Evolutionary conservation across 1,139 yeast genomes (phyloP), one percentile per base, ranked within the genome.

Genomic region (Geotrichum citri-aurantii): DNA sequence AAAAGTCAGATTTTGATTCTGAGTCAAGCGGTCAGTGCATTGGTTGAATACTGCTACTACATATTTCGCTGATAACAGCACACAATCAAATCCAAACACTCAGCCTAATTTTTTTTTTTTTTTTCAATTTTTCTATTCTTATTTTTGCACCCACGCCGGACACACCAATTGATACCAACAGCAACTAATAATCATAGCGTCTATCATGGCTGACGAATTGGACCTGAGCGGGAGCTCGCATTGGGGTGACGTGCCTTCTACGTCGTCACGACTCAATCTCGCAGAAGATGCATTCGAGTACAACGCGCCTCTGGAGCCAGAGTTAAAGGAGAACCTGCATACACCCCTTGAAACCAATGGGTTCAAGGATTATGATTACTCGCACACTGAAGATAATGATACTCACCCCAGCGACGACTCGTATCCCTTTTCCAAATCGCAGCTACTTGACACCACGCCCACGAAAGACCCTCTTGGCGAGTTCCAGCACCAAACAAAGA

Each of bases 221-320:
- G 54, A 52, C 31, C n/a, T 52, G 54, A 49, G 48, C 50, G 50
- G 55, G 6, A 52, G 55, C 29, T 27, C 50, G 21, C 33, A 52
- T 49, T 52, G 55, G 55, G 50, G 50, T 26, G 55, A 52, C 23
- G 55, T 52, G 10, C 55, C 55, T n/a, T 52, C 55, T 19, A 46
- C 55, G 46, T 52, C 55, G 3, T 52, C 55, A 4, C 29, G 55
- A 46, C 23, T 52, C 31, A 49, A 52, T 19, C 33, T 52, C 21
- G 50, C 55, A 26, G n/a, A 12, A 49, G 55, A 46, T 12, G 42
- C 17, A 7, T 52, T 52, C 14, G 19, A 37, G 21, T 37, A 19
- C 50, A 17, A 40, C 29, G 14, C 40, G 11, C 11, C 23, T 3
- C 44, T 29, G 14, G 48, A 37, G 33, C 48, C 46, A 2, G 50